Percentiles rank a stretch among this genome's conserved stretches.
These are phyloP conservation scores for Xylariaceae sp. DNA, from an alignment of 2,329 filamentous ascomycete genomes.

Conservation along the genomic window DNA sequence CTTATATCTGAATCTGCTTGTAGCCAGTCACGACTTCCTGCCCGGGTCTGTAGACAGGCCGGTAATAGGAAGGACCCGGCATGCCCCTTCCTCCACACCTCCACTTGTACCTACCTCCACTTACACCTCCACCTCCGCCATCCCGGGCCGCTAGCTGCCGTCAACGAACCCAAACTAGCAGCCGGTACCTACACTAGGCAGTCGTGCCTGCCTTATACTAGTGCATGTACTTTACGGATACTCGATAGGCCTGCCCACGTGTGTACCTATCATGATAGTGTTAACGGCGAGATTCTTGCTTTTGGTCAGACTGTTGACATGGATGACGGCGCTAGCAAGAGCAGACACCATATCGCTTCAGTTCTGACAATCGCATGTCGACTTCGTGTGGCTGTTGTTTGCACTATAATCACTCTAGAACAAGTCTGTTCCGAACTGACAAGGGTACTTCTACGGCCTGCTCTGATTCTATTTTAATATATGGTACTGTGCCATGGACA, in stretches of 20 bases:
- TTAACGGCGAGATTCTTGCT: background rate
- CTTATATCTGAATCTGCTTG: no score
- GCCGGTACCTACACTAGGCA: background rate
- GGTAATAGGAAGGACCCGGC: background rate
- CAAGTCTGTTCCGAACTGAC: background rate
- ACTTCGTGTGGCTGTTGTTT: background rate
- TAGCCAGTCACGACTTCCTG: background rate
- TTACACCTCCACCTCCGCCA: background rate
- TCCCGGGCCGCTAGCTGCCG: background rate
- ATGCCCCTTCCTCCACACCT: background rate
- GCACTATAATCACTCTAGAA: background rate
- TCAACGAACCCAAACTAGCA: background rate
- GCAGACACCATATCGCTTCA: background rate
- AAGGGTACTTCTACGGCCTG: background rate
- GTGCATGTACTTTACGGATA: background rate
- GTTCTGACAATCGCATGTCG: background rate
- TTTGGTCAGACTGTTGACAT: background rate
- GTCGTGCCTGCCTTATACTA: background rate
- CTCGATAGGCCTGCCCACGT: no score
- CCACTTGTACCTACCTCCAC: background rate
- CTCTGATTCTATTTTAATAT: background rate
- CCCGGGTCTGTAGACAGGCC: background rate
- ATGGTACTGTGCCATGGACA: background rate
- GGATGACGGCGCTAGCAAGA: background rate
- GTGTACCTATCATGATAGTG: no score